A percentile compares a stretch with the other conserved stretches of the same genome.
Evolutionary conservation across 768 basidiomycete genomes (phyloP).

Genomic region (Pleurotus pulmonarius): DNA sequence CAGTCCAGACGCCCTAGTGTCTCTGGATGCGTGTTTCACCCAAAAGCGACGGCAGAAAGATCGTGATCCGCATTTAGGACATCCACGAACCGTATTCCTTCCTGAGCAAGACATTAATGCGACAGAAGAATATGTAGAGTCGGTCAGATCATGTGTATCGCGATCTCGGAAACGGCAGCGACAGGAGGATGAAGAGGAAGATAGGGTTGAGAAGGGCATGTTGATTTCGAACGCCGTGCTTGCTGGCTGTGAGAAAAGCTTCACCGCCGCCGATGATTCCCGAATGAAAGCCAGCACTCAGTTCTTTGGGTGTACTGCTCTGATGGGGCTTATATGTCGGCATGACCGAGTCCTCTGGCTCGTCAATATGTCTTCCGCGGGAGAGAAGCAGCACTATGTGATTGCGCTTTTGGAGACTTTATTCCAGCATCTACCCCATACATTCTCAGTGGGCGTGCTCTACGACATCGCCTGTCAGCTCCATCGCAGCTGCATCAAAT

Average conservation of each 20-base stretch:
- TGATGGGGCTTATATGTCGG: conserved; percentile 34
- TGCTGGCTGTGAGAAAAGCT: conserved; percentile 28
- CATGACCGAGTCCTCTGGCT: conserved; percentile 31
- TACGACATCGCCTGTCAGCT: conserved; percentile 37
- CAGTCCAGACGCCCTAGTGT: conserved; percentile 23
- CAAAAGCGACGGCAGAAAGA: conserved; percentile 22
- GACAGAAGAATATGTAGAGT: conserved; percentile 17
- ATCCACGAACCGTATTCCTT: conserved; percentile 20
- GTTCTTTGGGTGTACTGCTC: conserved; percentile 26
- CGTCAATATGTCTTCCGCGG: conserved; percentile 31
- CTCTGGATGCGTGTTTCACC: conserved; percentile 29
- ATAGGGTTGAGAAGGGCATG: conserved; percentile 18
- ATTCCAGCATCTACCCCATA: conserved; percentile 25
- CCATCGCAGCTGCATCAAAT: conserved; percentile 20
- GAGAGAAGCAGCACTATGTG: conserved; percentile 30
- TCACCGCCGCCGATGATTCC: conserved; percentile 24
- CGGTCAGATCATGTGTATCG: background rate
- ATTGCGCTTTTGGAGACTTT: conserved; percentile 26
- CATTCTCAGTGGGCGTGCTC: conserved; percentile 18
- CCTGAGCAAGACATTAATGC: conserved; percentile 13
- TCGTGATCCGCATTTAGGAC: conserved; percentile 13
- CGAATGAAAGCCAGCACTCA: conserved; percentile 23
- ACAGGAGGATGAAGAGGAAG: background rate
- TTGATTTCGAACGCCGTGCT: conserved; percentile 24
- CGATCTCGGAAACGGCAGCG: background rate